These are phyloP conservation scores for Puccinia horiana DNA, from an alignment of 1,284 basidiomycete species.

Conservation along the genomic window DNA sequence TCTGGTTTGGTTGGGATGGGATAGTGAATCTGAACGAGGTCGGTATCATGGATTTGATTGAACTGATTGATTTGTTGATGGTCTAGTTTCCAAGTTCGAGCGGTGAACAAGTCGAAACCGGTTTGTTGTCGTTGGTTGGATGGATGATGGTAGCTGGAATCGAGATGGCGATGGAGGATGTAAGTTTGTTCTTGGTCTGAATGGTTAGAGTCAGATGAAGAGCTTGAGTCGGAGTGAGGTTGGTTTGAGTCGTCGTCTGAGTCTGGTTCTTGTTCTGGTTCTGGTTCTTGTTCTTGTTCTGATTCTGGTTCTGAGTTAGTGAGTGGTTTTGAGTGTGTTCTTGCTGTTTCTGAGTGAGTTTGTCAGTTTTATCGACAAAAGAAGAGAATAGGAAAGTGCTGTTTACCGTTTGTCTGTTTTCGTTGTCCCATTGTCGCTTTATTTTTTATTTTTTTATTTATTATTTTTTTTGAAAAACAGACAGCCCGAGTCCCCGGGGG, in stretches of 20 bases:
- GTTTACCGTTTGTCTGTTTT: no score
- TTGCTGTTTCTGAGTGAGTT: no score
- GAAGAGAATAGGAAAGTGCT: no score
- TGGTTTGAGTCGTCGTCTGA: not conserved
- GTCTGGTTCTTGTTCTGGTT: no score
- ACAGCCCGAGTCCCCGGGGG: no score
- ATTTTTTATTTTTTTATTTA: no score
- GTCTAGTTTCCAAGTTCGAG: conserved; percentile 22
- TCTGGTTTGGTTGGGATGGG: conserved; percentile 12
- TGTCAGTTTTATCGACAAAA: no score
- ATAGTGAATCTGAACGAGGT: conserved; percentile 45
- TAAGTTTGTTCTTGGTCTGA: conserved; percentile 16
- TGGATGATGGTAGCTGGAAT: conserved; percentile 7
- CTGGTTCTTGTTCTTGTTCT: not conserved
- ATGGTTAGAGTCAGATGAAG: not conserved
- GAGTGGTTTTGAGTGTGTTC: not conserved
- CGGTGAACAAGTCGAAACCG: conserved; percentile 34
- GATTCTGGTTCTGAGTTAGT: not conserved
- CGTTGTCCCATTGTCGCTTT: no score
- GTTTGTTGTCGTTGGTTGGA: not conserved
- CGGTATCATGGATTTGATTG: conserved; percentile 29
- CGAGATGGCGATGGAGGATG: conserved; percentile 38
- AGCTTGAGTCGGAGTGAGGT: conserved; percentile 2
- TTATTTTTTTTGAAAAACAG: no score
- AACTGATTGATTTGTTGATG: conserved; percentile 14